Evolutionary conservation across 805 yeast genomes (phyloP).

Genomic region (Candida bentonensis): DNA sequence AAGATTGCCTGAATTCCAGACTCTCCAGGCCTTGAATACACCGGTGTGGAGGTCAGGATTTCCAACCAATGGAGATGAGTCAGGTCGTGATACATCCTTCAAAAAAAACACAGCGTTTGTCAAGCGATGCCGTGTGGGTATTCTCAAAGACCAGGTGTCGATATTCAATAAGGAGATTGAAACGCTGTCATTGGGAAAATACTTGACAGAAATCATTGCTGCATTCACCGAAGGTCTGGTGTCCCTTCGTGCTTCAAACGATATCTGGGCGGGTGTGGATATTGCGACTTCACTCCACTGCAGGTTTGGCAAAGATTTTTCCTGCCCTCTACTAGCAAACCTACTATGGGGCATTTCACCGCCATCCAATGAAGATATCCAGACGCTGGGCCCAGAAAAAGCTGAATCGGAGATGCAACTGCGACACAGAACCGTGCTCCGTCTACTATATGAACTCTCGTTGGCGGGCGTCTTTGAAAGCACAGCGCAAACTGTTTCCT

Average conservation of each 20-base stretch:
- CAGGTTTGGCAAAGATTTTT: constrained; percentile 43
- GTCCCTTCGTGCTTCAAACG: constrained; percentile 39
- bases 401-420: constrained; percentile 31
- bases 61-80: constrained; percentile 12
- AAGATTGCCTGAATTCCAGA: neutral
- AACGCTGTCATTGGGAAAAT: constrained; percentile 55
- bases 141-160: constrained; percentile 36
- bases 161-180: constrained; percentile 46
- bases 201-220: constrained; percentile 52
- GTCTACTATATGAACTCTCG: constrained; percentile 44
- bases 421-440: constrained; percentile 34
- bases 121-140: constrained; percentile 45
- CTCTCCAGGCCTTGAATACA: neutral
- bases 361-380: constrained; percentile 11
- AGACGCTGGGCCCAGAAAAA: constrained; percentile 13
- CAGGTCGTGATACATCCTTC: constrained; percentile 51
- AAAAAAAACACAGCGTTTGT: constrained; percentile 72
- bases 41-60: neutral
- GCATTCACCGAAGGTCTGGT: constrained; percentile 50
- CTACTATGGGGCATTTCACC: constrained; percentile 16
- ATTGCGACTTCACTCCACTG: constrained; percentile 64
- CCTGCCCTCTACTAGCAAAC: constrained; percentile 33
- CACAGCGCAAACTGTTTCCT: constrained; percentile 27
- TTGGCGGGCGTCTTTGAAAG: constrained; percentile 41
- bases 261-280: constrained; percentile 49